A percentile compares a stretch with the other conserved stretches of the same genome.
phyloP scores from a whole-genome alignment of 805 yeast genomes.

The Metschnikowia hibisci region DNA sequence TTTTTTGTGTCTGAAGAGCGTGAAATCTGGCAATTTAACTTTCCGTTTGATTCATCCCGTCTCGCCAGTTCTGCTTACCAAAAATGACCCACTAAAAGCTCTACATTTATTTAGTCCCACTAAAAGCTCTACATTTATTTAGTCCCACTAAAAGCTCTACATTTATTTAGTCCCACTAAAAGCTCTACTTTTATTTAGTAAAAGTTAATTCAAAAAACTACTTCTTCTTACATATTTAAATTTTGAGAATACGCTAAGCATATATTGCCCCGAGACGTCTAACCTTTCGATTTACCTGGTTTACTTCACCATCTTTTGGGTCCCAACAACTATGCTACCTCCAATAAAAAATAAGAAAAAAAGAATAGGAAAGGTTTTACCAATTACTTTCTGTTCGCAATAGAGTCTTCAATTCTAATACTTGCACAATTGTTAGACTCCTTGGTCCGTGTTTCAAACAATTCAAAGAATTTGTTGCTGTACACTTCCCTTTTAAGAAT shows the following conservation, averaged over 20 bases:
- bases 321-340: slow-evolving; percentile 44
- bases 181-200: no score
- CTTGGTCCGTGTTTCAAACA: slow-evolving; percentile 42
- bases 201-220: no score
- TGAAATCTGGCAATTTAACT: slow-evolving; percentile 18
- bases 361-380: slow-evolving; percentile 37
- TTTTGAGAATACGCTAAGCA: slow-evolving; percentile 41
- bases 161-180: no score
- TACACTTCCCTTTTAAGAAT: slow-evolving; percentile 44
- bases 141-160: no score
- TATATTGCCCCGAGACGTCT: slow-evolving; percentile 40
- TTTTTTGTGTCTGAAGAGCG: slow-evolving; percentile 45
- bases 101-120: no score
- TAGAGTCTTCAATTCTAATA: slow-evolving; percentile 37
- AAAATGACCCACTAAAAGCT: no score
- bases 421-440: slow-evolving; percentile 41
- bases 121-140: no score
- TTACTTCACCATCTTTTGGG: slow-evolving; percentile 45
- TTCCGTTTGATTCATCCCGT: slow-evolving; percentile 6
- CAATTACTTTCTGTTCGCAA: slow-evolving; percentile 40
- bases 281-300: slow-evolving; percentile 42
- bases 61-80: slow-evolving; percentile 3
- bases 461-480: slow-evolving; percentile 35
- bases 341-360: no score
- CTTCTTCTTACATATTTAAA: slow-evolving; percentile 41